Base-by-base conservation (phyloP, 192 early-diverging fungal genomes). In the Hyaloraphidium curvatum region DNA sequence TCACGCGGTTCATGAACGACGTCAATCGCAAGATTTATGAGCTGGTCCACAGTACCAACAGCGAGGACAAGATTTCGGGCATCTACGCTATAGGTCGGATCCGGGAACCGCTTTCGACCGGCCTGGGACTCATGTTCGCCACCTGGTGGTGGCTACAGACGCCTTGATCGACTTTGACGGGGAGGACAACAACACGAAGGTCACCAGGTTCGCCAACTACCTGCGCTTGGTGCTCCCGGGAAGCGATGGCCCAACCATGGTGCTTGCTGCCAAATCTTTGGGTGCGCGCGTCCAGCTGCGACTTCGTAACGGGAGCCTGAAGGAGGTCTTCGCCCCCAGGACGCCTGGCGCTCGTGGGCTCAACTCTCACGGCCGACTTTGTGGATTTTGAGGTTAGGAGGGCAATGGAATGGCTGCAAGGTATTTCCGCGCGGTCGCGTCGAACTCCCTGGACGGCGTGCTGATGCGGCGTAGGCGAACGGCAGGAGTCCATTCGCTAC, bases 391-490 rank as follows among this genome's bases (percentile, higher is more conserved):
- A 89, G 60, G 79, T 87, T 11, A 81, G 85, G 58, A 66, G 82
- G 43, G 84, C 84, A 2, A 55, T 89, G 52, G 86, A 89, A 62
- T 87, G 82, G 81, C 65, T 89, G 39, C 83, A 86, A 66, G 81
- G 81, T 81, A 71, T n/a, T 25, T 28, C 40, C 11, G 17, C 22
- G 11, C 51, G 59, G 9, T 1, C 3, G 33, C 11, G 11, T 37
- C 7, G 27, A 43, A n/a, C 19, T 53, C 50, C 26, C 7, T 37
- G 21, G 16, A 53, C 16, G 7, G 17, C 22, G n/a, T 11, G 26
- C 3, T n/a, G 22, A 21, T 31, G 14, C 59, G 27, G 35, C 43
- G 43, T 28, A 80, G 81, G 81, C 30, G 84, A 87, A 41, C 67
- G 83, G n/a, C 70, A 82, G 30, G 88, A 91, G 56, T 67, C 71